Evolutionary conservation across 2,329 filamentous ascomycete genomes (phyloP), one percentile per base, ranked within the genome.

Genomic region (Lecanicillium sp.): DNA sequence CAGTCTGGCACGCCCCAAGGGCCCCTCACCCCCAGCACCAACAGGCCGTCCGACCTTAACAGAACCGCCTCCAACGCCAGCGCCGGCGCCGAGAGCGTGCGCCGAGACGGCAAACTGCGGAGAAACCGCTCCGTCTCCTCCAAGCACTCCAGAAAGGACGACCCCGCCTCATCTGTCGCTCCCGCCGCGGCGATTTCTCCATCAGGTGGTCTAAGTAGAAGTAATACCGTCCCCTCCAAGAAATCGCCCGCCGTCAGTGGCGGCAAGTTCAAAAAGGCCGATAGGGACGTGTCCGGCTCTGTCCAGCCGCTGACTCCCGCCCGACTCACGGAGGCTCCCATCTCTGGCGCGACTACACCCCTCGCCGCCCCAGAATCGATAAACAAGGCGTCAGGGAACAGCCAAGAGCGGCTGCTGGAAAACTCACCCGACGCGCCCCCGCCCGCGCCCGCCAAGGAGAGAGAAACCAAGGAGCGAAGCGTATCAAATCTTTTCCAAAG

Each of bases 221-320:
- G 91, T 68, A 97, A 97, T 62, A 98, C 93, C 3, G 75, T 97
- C 12, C 93, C 93, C 1, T 93, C 91, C 0, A 95, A 95, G 62
- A 85, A 86, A 62, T 93, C 89, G 0, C 88, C 89, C 7, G 81
- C 80, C 8, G 66, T 90, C 36, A 73, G 79, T 33, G 77, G 82
- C 2, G 77, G 78, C 5, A 78, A 86, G n/a, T 86, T 90, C 57
- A 75, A 79, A 26, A 65, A 67, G 55, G 50, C 55, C 8, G 66
- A 66, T 10, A 58, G 59, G 3, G 59, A 59, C 12, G 58, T 61
- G 15, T 62, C 62, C 5, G 63, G 62, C n/a, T 58, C 62, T 9
- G 52, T 67, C n/a, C 65, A 70, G 48, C 66, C 66, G 4, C 55
- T 70, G 50, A 67, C 67, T 2, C 65, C 65, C 33, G 54, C 62